phyloP scores from a whole-genome alignment of 306 rosid genomes.

The Vigna reflexopilosa region DNA sequence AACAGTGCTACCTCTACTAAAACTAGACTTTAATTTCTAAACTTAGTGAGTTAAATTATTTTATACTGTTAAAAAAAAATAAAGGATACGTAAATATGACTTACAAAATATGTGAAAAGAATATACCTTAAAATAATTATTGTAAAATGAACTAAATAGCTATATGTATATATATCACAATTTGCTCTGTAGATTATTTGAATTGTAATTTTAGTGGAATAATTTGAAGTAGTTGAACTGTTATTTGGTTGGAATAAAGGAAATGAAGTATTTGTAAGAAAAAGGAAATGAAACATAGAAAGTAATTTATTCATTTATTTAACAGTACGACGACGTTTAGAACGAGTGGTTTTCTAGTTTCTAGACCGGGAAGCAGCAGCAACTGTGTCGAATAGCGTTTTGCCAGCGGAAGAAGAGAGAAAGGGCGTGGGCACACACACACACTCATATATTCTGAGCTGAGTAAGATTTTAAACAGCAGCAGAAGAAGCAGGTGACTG shows the following conservation, averaged over 20 bases:
- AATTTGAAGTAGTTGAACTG: not conserved
- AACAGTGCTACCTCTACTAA: not conserved
- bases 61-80: not conserved
- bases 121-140: too few relatives aligned
- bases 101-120: too few relatives aligned
- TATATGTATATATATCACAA: too few relatives aligned
- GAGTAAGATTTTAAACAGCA: not conserved
- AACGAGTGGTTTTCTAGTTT: not conserved
- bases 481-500: slow-evolving; percentile 1
- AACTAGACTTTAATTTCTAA: not conserved
- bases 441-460: not conserved
- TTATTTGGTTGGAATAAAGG: not conserved
- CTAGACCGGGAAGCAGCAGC: not conserved
- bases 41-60: not conserved
- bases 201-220: too few relatives aligned
- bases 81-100: too few relatives aligned
- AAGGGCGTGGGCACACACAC: not conserved
- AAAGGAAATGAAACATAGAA: too few relatives aligned
- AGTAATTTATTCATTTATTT: not conserved
- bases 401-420: slow-evolving; percentile 16
- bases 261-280: not conserved
- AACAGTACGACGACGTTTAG: slow-evolving; percentile 12
- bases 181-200: not conserved
- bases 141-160: too few relatives aligned
- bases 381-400: slow-evolving; percentile 19